phyloP scores from a whole-genome alignment of 352 stramenopile genomes.

The Globisporangium takayamanum region DNA sequence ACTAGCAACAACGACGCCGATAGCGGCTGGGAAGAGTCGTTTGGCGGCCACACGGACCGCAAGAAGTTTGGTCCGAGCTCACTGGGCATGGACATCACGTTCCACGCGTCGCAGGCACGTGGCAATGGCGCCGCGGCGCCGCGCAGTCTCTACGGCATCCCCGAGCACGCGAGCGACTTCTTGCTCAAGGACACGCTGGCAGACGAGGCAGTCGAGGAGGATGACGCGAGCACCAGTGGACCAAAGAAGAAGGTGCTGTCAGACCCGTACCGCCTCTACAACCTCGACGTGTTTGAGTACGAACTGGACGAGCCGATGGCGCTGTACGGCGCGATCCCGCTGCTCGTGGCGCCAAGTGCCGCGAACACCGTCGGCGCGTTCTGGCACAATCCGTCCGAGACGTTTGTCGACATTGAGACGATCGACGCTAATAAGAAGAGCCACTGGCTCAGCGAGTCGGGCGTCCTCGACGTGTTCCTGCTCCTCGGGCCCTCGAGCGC shows the following conservation, averaged over 20 bases:
- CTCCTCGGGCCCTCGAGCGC: conserved; percentile 84
- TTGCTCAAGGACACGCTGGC: conserved; percentile 89
- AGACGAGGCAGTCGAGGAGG: conserved; percentile 16
- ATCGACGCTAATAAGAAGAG: conserved; percentile 49
- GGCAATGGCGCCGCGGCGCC: conserved; percentile 14
- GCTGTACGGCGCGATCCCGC: conserved; percentile 91
- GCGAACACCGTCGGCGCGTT: conserved; percentile 92
- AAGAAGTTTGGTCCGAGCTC: conserved; percentile 87
- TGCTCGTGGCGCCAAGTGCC: conserved; percentile 62
- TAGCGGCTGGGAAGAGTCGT: conserved; percentile 91
- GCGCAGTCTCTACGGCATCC: conserved; percentile 93
- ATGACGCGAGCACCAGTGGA: background rate
- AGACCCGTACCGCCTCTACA: conserved; percentile 99
- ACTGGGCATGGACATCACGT: conserved; percentile 95
- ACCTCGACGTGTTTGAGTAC: conserved; percentile 99
- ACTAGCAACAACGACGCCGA: conserved; percentile 47
- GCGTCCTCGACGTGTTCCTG: conserved; percentile 96
- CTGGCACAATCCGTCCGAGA: conserved; percentile 99
- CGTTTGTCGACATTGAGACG: conserved; percentile 95
- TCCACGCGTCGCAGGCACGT: conserved; percentile 49
- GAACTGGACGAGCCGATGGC: conserved; percentile 98
- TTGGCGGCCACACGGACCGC: conserved; percentile 89
- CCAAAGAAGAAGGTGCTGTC: conserved; percentile 28
- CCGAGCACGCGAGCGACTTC: conserved; percentile 95
- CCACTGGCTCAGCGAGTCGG: conserved; percentile 95